Base-by-base conservation (phyloP, 2,329 filamentous ascomycete genomes). In the Elsinoe necatrix region DNA sequence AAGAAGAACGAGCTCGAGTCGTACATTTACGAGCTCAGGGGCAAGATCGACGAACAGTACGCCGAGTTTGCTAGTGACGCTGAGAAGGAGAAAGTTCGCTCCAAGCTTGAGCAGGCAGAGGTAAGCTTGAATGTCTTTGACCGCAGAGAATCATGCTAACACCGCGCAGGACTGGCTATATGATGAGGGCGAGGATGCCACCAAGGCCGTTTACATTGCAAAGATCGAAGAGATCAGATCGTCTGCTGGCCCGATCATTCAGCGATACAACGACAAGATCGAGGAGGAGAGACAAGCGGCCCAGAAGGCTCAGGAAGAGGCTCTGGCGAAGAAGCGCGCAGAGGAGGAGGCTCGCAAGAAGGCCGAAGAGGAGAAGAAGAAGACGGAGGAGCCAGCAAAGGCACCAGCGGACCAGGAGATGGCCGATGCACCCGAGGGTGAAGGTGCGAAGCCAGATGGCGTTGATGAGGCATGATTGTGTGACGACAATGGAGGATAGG, bases 1-100 rank as follows among this genome's bases (percentile, higher is more conserved):
- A 95, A 95, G 84, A 98, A 97, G 89, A 98, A 98, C 78, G 92
- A 97, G 76, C 87, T 98, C 55, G 93, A 98, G 80, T 85, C 89
- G 21, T 95, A 86, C 76, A 96, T 97, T 75, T 98, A 98, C 76
- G 91, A 97, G 68, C 81, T 95, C 70, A 87, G 92, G 66, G 89
- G 89, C 75, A 96, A 96, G 83, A 82, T 97, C 54, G 89, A 96
- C 64, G 90, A 95, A 67, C 82, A 89, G 65, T 96, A 95, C 72
- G 77, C 89, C 62, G 88, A 95, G 51, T 90, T 95, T 63, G 86
- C 88, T 61, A 93, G 77, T 66, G 91, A 96, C 4, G 89, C 95
- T 48, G 92, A 97, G 82, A 96, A 96, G 81, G 76, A 83, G 42
- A 89, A 86, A 75, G 80, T 97, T 63, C 86, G 83, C 71, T 80